Evolutionary conservation across 208 protist species (phyloP).

Genomic region (Strigomonas culicis): DNA sequence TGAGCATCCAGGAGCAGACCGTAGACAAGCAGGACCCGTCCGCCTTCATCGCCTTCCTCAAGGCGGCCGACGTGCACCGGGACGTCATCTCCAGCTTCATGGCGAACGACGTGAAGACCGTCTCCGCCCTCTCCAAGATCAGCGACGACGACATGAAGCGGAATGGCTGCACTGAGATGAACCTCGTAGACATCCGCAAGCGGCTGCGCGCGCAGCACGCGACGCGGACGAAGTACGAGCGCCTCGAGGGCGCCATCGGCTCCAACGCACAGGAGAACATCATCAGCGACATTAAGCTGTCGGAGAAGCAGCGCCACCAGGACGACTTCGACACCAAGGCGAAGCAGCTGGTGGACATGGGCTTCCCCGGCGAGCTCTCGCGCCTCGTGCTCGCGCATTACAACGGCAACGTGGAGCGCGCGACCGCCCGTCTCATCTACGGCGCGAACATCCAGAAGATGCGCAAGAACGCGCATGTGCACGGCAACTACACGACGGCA

Average conservation of each 20-base stretch:
- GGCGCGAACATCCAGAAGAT: constrained; percentile 41
- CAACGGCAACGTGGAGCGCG: constrained; percentile 74
- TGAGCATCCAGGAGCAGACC: constrained; percentile 61
- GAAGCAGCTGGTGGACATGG: constrained; percentile 36
- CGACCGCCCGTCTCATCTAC: constrained; percentile 52
- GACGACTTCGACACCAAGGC: constrained; percentile 65
- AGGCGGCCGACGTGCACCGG: constrained; percentile 38
- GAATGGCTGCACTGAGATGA: constrained; percentile 56
- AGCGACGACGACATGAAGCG: constrained; percentile 46
- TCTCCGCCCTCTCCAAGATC: constrained; percentile 47
- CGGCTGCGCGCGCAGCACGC: constrained; percentile 48
- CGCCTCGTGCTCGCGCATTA: constrained; percentile 69
- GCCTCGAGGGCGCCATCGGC: constrained; percentile 50
- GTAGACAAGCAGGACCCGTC: constrained; percentile 42
- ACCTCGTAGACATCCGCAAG: constrained; percentile 58
- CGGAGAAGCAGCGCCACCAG: constrained; percentile 22
- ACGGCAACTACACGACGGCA: constrained; percentile 59
- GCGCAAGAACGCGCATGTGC: constrained; percentile 39
- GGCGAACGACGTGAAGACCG: constrained; percentile 49
- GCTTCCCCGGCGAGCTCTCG: constrained; percentile 41
- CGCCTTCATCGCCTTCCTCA: constrained; percentile 63
- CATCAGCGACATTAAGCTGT: constrained; percentile 27
- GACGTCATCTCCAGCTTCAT: constrained; percentile 46
- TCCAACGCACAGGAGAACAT: constrained; percentile 27
- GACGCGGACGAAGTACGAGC: constrained; percentile 44